These are phyloP conservation scores for Thielaviopsis ethacetica DNA, from an alignment of 2,329 filamentous ascomycete species.

Conservation along the genomic window DNA sequence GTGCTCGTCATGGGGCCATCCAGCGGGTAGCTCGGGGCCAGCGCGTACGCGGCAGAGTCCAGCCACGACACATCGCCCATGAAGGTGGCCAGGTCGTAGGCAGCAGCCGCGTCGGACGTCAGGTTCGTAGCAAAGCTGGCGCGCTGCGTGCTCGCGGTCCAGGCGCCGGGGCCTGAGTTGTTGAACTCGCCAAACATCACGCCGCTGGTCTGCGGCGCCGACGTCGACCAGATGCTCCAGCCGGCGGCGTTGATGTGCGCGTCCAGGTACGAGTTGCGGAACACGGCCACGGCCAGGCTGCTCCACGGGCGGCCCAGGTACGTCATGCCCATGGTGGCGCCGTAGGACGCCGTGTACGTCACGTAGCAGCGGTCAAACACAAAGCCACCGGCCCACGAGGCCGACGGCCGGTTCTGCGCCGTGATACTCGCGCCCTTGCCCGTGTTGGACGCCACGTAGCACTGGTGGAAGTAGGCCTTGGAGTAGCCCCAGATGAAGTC, in stretches of 20 bases:
- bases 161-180: slow-evolving; percentile 40
- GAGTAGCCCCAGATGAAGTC: slow-evolving; percentile 22
- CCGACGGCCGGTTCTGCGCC: slow-evolving; percentile 18
- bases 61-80: slow-evolving; percentile 26
- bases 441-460: slow-evolving; percentile 23
- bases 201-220: slow-evolving; percentile 30
- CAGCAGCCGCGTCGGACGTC: background rate
- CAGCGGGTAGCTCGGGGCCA: slow-evolving; percentile 20
- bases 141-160: slow-evolving; percentile 26
- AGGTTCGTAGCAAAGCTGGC: slow-evolving; percentile 27
- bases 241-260: slow-evolving; percentile 42
- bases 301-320: slow-evolving; percentile 34
- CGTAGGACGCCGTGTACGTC: slow-evolving; percentile 6
- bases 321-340: slow-evolving; percentile 19
- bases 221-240: slow-evolving; percentile 38
- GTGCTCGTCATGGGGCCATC: background rate
- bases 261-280: slow-evolving; percentile 32
- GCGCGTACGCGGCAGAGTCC: slow-evolving; percentile 24
- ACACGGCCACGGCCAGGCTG: slow-evolving; percentile 29
- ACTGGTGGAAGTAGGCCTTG: slow-evolving; percentile 22
- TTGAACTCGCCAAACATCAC: slow-evolving; percentile 41
- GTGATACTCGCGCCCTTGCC: slow-evolving; percentile 18
- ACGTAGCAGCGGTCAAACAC: slow-evolving; percentile 18
- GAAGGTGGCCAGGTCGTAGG: slow-evolving; percentile 21
- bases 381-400: slow-evolving; percentile 19